A percentile compares a stretch with the other conserved stretches of the same genome.
Conservation (phyloP, 2,329 filamentous ascomycete species). For the Parastagonospora nodorum region DNA sequence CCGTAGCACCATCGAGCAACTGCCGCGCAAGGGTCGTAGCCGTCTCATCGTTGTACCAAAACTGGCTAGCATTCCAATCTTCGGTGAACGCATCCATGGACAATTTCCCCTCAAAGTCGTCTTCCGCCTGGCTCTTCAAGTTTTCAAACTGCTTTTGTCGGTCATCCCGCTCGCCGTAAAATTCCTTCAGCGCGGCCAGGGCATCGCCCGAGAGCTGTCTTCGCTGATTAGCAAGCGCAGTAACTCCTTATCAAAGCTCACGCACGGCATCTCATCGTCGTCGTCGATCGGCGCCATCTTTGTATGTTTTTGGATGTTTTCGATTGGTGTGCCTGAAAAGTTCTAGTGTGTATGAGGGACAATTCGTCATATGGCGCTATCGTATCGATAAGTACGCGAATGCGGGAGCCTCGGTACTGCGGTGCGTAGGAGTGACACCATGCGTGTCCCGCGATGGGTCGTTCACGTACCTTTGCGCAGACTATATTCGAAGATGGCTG, state of each 20-base stretch:
- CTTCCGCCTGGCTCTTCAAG: slow-evolving; percentile 66
- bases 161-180: slow-evolving; percentile 74
- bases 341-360: slow-evolving; percentile 14
- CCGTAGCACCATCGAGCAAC: slow-evolving; percentile 65
- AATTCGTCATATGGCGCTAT: neutral
- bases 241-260: neutral
- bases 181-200: slow-evolving; percentile 71
- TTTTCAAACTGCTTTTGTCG: slow-evolving; percentile 70
- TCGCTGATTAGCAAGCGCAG: slow-evolving; percentile 22
- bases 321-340: slow-evolving; percentile 23
- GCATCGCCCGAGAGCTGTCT: slow-evolving; percentile 70
- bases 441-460: slow-evolving; percentile 33
- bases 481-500: slow-evolving; percentile 59
- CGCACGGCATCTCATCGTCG: slow-evolving; percentile 45
- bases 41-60: slow-evolving; percentile 80
- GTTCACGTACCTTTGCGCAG: slow-evolving; percentile 20
- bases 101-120: slow-evolving; percentile 54
- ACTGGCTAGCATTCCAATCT: slow-evolving; percentile 84
- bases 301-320: slow-evolving; percentile 2
- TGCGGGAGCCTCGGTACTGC: slow-evolving; percentile 26
- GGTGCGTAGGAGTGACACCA: slow-evolving; percentile 22
- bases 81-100: slow-evolving; percentile 75
- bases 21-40: slow-evolving; percentile 67
- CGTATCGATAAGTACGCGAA: neutral
- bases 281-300: slow-evolving; percentile 33